phyloP scores from a whole-genome alignment of 2,329 filamentous ascomycete species.

The Aspergillus eucalypticola region DNA sequence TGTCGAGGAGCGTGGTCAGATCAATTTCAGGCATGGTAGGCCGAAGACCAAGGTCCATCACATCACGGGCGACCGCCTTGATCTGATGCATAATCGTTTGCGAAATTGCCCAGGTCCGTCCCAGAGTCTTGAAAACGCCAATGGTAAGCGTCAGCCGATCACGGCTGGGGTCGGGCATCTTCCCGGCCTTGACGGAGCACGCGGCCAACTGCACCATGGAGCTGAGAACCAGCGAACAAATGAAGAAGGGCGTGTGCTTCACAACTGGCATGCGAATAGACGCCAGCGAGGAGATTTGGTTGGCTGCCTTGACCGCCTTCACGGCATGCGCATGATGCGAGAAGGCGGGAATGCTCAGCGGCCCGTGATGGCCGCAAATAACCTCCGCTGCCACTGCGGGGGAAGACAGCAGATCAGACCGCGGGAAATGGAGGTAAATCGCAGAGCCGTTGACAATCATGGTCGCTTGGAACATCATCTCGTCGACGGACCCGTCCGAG shows the following conservation, averaged over 20 bases:
- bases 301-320: slow-evolving; percentile 77
- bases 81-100: slow-evolving; percentile 70
- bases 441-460: slow-evolving; percentile 68
- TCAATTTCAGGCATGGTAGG: slow-evolving; percentile 39
- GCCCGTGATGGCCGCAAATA: slow-evolving; percentile 44
- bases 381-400: slow-evolving; percentile 52
- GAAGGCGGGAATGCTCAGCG: slow-evolving; percentile 42
- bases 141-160: slow-evolving; percentile 78
- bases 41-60: slow-evolving; percentile 51
- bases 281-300: slow-evolving; percentile 74
- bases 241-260: slow-evolving; percentile 80
- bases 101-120: slow-evolving; percentile 71
- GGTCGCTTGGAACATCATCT: slow-evolving; percentile 88
- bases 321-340: slow-evolving; percentile 63
- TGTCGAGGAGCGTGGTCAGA: slow-evolving; percentile 36
- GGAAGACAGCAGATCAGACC: slow-evolving; percentile 68
- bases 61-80: slow-evolving; percentile 74
- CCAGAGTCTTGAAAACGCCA: slow-evolving; percentile 69
- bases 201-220: slow-evolving; percentile 80
- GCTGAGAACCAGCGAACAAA: slow-evolving; percentile 74
- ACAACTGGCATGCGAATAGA: slow-evolving; percentile 59
- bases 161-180: slow-evolving; percentile 59
- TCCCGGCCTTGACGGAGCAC: slow-evolving; percentile 62
- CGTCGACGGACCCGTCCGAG: slow-evolving; percentile 72
- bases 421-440: slow-evolving; percentile 77